Conservation (phyloP, 108 stramenopile species). For the Nannochloropsis oceanica region DNA sequence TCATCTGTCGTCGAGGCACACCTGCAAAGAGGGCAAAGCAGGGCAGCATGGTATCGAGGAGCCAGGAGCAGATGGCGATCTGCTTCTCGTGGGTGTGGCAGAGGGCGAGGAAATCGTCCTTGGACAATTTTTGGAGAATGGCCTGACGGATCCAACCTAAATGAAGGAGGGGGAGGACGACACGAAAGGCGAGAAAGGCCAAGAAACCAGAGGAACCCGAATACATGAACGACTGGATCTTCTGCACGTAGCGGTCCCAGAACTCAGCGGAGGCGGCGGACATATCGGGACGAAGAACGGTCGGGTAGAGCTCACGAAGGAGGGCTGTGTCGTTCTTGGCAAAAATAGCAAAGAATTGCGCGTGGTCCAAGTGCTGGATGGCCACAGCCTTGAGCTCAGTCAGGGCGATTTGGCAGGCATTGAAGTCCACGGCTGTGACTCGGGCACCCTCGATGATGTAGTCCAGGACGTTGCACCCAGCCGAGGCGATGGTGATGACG, state of each 20-base stretch:
- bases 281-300: slow-evolving; percentile 2
- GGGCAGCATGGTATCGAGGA: slow-evolving; percentile 16
- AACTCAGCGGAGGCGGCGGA: slow-evolving; percentile 12
- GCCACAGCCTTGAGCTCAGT: slow-evolving; percentile 21
- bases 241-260: slow-evolving; percentile 13
- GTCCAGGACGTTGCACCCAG: slow-evolving; percentile 36
- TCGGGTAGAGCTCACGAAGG: slow-evolving; percentile 10
- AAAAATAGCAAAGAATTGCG: slow-evolving; percentile 32
- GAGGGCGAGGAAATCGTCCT: not conserved
- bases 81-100: not conserved
- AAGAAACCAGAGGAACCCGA: slow-evolving; percentile 23
- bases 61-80: not conserved
- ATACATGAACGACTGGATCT: slow-evolving; percentile 22
- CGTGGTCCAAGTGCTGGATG: slow-evolving; percentile 6
- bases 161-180: slow-evolving; percentile 10
- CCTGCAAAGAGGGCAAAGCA: slow-evolving; percentile 17
- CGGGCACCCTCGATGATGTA: slow-evolving; percentile 36
- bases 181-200: slow-evolving; percentile 2
- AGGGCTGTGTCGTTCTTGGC: not conserved
- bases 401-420: slow-evolving; percentile 35
- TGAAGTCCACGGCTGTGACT: slow-evolving; percentile 39
- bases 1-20: slow-evolving; percentile 27
- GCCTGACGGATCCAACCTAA: slow-evolving; percentile 8
- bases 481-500: slow-evolving; percentile 36
- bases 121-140: not conserved